phyloP scores from a whole-genome alignment of 352 stramenopile genomes.

The Globisporangium mamillatum region DNA sequence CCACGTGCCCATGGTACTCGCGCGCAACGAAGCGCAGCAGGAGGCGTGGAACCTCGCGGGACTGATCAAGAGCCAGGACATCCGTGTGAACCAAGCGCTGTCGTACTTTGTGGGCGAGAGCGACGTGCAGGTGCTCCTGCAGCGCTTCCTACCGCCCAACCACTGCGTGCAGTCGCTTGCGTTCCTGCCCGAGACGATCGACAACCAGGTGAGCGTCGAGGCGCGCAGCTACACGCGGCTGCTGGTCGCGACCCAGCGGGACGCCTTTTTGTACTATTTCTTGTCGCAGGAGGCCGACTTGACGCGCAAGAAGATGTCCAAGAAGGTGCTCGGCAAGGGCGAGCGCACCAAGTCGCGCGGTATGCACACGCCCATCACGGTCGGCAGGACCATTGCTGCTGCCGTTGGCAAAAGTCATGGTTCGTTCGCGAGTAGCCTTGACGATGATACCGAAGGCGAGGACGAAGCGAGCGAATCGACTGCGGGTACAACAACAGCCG shows the following conservation, averaged over 20 bases:
- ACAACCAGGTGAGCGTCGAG: constrained; percentile 73
- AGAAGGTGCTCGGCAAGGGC: constrained; percentile 62
- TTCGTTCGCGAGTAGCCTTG: constrained; percentile 39
- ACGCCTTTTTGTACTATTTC: constrained; percentile 85
- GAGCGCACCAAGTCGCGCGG: constrained; percentile 39
- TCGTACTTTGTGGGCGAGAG: constrained; percentile 62
- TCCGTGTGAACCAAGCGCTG: constrained; percentile 81
- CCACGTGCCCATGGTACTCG: constrained; percentile 59
- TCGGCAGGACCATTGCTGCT: constrained; percentile 25
- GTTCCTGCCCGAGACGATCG: constrained; percentile 82
- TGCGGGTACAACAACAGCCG: background rate
- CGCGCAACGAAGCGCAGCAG: constrained; percentile 67
- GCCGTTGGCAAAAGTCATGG: constrained; percentile 26
- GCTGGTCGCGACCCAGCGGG: constrained; percentile 53
- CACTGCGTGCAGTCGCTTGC: constrained; percentile 62
- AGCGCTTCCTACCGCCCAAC: constrained; percentile 72
- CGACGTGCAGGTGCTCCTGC: constrained; percentile 69
- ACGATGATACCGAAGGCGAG: constrained; percentile 8
- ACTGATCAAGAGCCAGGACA: constrained; percentile 67
- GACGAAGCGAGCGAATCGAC: constrained; percentile 10
- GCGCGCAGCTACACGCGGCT: constrained; percentile 75
- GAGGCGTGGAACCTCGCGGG: constrained; percentile 74
- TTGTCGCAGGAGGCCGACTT: constrained; percentile 65
- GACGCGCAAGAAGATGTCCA: constrained; percentile 75
- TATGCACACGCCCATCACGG: constrained; percentile 41